A percentile compares a stretch with the other conserved stretches of the same genome.
These are phyloP conservation scores for Penicillium sp. DNA, from an alignment of 2,329 filamentous ascomycete species.

Conservation along the genomic window DNA sequence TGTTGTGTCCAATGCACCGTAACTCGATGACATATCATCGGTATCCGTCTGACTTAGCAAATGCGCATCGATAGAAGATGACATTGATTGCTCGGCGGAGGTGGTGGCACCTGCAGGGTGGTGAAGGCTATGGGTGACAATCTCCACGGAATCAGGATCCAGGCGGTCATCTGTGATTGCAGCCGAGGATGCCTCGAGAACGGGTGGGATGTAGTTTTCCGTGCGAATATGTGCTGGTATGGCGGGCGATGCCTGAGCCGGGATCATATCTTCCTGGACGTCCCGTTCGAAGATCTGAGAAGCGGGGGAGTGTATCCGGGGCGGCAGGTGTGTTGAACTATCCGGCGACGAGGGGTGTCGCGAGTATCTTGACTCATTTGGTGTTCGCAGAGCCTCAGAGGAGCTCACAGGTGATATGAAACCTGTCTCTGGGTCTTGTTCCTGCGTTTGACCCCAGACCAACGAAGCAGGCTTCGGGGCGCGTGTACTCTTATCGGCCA, in stretches of 20 bases:
- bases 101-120: constrained; percentile 64
- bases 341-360: constrained; percentile 63
- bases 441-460: constrained; percentile 13
- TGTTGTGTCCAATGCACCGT: constrained; percentile 72
- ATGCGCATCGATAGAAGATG: constrained; percentile 51
- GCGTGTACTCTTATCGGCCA: constrained; percentile 7
- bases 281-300: constrained; percentile 88
- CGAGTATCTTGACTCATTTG: constrained; percentile 26
- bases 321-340: constrained; percentile 66
- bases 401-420: constrained; percentile 26
- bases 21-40: constrained; percentile 71
- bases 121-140: constrained; percentile 82
- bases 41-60: constrained; percentile 35
- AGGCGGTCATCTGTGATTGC: constrained; percentile 86
- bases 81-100: constrained; percentile 38
- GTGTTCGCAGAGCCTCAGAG: constrained; percentile 21
- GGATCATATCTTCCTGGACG: constrained; percentile 74
- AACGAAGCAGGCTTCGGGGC: constrained; percentile 20
- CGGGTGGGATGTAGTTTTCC: constrained; percentile 89
- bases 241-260: constrained; percentile 74
- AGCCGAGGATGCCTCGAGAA: constrained; percentile 85
- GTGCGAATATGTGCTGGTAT: constrained; percentile 92
- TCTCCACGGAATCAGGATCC: constrained; percentile 87
- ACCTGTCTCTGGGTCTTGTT: constrained; percentile 6
- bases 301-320: constrained; percentile 75